These are phyloP conservation scores for Fusarium sp. DNA, from an alignment of 2,329 filamentous ascomycete species.

Conservation along the genomic window DNA sequence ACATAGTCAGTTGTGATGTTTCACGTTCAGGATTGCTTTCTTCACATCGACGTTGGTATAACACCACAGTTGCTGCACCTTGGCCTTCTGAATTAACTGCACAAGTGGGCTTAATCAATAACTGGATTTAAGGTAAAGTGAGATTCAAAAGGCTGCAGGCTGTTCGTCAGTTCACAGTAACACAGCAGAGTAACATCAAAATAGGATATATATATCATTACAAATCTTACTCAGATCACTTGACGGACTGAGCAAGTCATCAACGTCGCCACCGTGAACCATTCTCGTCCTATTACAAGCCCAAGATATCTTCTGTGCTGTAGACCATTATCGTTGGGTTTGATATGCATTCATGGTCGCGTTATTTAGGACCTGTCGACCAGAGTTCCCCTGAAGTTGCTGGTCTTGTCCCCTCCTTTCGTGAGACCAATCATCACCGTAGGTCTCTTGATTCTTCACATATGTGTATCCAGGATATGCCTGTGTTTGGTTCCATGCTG, in stretches of 20 bases:
- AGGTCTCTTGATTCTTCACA: constrained; percentile 50
- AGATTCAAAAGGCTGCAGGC: neutral
- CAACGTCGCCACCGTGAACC: neutral
- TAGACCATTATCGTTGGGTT: constrained; percentile 5
- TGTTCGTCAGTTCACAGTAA: neutral
- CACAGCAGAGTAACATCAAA: neutral
- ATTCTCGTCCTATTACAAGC: neutral
- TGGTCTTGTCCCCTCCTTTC: constrained; percentile 16
- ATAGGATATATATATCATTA: constrained; percentile 1
- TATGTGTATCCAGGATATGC: constrained; percentile 46
- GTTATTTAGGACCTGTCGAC: constrained; percentile 23
- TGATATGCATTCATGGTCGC: constrained; percentile 22
- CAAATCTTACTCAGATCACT: neutral
- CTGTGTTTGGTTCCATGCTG: constrained; percentile 58
- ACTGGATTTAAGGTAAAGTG: neutral
- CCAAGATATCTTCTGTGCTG: neutral
- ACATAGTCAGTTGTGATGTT: neutral
- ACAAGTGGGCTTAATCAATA: neutral
- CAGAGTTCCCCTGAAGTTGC: constrained; percentile 11
- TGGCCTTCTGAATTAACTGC: neutral
- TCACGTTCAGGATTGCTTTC: neutral
- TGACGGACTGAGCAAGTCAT: neutral
- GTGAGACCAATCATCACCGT: constrained; percentile 50
- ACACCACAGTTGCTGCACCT: neutral
- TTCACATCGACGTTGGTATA: no score